phyloP scores from a whole-genome alignment of 345 rosid species.

The Syzygium aqueum region DNA sequence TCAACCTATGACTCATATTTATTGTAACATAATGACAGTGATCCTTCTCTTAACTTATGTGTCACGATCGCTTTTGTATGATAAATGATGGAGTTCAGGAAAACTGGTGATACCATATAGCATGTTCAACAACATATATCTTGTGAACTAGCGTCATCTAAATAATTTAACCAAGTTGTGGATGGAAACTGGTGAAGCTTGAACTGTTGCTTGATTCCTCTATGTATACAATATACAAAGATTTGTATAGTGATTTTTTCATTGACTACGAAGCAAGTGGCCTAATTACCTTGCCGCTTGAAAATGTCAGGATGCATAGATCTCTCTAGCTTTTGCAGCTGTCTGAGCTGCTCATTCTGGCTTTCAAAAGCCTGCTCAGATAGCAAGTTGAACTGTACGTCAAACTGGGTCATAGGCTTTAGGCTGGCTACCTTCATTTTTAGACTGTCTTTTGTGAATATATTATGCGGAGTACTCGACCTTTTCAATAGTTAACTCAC shows the following conservation, averaged over 20 bases:
- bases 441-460: not conserved
- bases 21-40: not conserved
- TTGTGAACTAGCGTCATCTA: not conserved
- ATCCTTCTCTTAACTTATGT: not conserved
- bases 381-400: not conserved
- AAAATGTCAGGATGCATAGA: not conserved
- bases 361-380: not conserved
- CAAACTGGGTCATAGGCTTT: not conserved
- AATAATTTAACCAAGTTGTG: not conserved
- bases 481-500: not conserved
- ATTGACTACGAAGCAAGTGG: not conserved
- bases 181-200: not conserved
- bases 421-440: not conserved
- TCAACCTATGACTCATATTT: not conserved
- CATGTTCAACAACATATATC: not conserved
- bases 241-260: not conserved
- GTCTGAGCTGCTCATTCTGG: not conserved
- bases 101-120: not conserved
- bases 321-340: not conserved
- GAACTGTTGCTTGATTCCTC: not conserved
- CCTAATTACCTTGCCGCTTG: not conserved
- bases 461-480: not conserved
- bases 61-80: not conserved
- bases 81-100: not conserved
- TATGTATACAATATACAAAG: not conserved